Evolutionary conservation across 108 stramenopile species (phyloP), one percentile per base, ranked within the genome.

Genomic region (Skeletonema potamos): DNA sequence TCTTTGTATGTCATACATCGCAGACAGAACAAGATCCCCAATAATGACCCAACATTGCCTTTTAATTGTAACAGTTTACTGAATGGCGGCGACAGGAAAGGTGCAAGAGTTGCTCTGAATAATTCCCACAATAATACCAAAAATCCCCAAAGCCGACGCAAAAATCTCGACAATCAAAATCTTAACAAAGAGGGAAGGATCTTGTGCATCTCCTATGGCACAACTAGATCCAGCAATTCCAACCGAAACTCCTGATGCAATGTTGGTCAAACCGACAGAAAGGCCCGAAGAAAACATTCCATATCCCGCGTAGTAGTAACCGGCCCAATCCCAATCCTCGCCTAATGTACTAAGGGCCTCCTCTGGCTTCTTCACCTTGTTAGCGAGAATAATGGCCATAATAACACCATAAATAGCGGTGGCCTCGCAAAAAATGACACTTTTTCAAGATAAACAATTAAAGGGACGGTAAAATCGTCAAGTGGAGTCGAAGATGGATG

Each of bases 131-230:
- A 99, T 99, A 72, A 99, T 98, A 13, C 99, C 99, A 73, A 99
- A 99, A 79, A 99, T 98, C 27, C 99, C 99, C 64, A 99, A 83
- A 10, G 99, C 99, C 1, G 92, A 93, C 10, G 98, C 99, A 76
- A 99, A 99, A 87, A 99, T 99, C 81, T 99, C 98, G 7, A 99
- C 98, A 86, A 99, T 99, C 43, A 99, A 79, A 80, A 99, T 97
- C 84, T 98, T 98, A 54, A 99, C 98, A 83, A 99, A 99, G n/a
- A 99, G 88, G 33, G 88, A 85, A 17, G 90, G 77, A 76, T 99
- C 96, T 75, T 99, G 98, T 15, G 98, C 99, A 85, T 99, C 99
- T 22, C 95, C 98, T 62, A 99, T 88, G 8, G 98, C 98, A 86
- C 98, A 99, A 57, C 82, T 76, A 46, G 90, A 92, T 66, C 99